Evolutionary conservation across 2,329 filamentous ascomycete species (phyloP).

Genomic region (Sarocladiaceae sp.): DNA sequence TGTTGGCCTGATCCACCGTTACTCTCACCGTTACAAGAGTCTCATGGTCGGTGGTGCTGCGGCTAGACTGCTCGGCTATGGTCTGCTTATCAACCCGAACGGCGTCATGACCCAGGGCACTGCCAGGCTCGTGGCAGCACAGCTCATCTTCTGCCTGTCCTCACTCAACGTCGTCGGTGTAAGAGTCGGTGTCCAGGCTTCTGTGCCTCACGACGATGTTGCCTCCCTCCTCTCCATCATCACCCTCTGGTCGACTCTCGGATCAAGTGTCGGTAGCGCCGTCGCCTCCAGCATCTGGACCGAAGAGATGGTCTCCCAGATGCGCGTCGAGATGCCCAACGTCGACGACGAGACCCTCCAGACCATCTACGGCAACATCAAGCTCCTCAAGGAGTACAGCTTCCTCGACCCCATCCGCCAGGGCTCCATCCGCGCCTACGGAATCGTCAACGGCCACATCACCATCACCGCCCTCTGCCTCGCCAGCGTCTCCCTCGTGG

Average conservation of each 20-base stretch:
- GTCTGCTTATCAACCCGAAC: conserved; percentile 24
- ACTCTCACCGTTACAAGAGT: conserved; percentile 36
- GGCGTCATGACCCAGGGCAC: conserved; percentile 28
- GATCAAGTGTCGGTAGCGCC: conserved; percentile 32
- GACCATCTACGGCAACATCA: conserved; percentile 30
- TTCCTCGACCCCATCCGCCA: conserved; percentile 30
- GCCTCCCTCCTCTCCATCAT: conserved; percentile 32
- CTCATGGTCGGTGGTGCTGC: conserved; percentile 33
- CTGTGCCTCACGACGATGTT: conserved; percentile 37
- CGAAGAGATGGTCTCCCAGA: conserved; percentile 29
- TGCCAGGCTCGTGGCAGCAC: conserved; percentile 27
- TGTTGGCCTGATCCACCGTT: conserved; percentile 28
- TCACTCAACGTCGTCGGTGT: conserved; percentile 34
- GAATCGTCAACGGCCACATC: conserved; percentile 30
- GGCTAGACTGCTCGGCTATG: conserved; percentile 31
- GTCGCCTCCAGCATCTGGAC: conserved; percentile 34
- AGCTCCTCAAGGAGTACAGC: conserved; percentile 25
- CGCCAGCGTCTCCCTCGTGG: conserved; percentile 26
- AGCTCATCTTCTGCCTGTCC: conserved; percentile 32
- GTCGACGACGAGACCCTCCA: conserved; percentile 17
- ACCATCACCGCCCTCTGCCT: conserved; percentile 25
- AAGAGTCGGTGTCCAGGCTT: conserved; percentile 35
- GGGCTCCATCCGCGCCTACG: conserved; percentile 32
- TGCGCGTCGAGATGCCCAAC: conserved; percentile 25
- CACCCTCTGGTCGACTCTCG: conserved; percentile 34